Conservation (phyloP, 2,329 filamentous ascomycete genomes). For the Elsinoe batatas region DNA sequence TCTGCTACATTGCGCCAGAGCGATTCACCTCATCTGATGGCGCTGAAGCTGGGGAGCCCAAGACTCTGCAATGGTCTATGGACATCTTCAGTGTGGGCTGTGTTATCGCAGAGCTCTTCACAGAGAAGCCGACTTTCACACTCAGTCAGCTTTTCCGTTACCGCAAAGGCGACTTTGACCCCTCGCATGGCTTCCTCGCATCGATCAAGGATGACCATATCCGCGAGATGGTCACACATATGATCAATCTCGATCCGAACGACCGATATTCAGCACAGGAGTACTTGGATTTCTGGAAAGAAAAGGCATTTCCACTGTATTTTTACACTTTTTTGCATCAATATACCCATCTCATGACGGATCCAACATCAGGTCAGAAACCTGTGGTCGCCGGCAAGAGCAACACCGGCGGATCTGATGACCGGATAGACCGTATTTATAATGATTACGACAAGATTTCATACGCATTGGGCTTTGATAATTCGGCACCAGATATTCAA, state of each 20-base stretch:
- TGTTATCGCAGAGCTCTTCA: conserved; percentile 90
- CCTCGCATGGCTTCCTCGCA: conserved; percentile 65
- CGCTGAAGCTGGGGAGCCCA: conserved; percentile 45
- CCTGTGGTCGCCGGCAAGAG: conserved; percentile 57
- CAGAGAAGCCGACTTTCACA: conserved; percentile 95
- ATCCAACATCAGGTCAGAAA: conserved; percentile 70
- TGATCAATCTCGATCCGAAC: conserved; percentile 91
- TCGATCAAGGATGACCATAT: conserved; percentile 83
- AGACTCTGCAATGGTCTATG: conserved; percentile 79
- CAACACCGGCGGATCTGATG: conserved; percentile 79
- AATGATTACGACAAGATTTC: conserved; percentile 97
- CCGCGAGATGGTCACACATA: conserved; percentile 80
- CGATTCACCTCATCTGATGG: conserved; percentile 64
- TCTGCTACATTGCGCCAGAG: conserved; percentile 92
- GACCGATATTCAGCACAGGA: conserved; percentile 88
- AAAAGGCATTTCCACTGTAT: conserved; percentile 87
- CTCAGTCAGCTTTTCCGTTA: conserved; percentile 94
- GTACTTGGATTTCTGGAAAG: conserved; percentile 84
- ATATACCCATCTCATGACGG: conserved; percentile 93
- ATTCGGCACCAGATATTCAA: conserved; percentile 22
- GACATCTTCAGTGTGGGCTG: conserved; percentile 96
- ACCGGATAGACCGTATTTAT: conserved; percentile 86
- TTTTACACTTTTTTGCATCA: conserved; percentile 97
- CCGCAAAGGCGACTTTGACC: conserved; percentile 83
- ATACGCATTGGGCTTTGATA: conserved; percentile 61